These are phyloP conservation scores for Apiotrichum porosum DNA, from an alignment of 1,284 basidiomycete genomes.

Conservation along the genomic window DNA sequence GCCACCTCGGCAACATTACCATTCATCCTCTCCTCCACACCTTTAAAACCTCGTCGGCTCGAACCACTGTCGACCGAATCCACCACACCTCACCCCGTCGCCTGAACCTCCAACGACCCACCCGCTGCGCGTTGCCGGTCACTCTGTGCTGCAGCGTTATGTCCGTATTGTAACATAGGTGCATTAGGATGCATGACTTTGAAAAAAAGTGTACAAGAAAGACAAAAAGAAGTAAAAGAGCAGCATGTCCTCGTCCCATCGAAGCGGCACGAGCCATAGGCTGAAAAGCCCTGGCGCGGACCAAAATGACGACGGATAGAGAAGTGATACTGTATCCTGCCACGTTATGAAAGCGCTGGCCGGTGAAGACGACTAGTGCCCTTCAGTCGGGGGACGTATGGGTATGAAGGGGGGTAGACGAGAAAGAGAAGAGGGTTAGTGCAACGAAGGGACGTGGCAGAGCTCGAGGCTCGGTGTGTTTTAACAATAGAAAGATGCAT, in stretches of 20 bases:
- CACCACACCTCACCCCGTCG: background rate
- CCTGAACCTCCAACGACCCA: background rate
- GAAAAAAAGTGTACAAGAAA: background rate
- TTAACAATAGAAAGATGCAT: conserved; percentile 13
- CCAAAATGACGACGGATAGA: conserved; percentile 46
- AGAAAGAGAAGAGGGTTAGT: conserved; percentile 1
- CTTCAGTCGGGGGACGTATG: conserved; percentile 36
- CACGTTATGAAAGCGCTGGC: conserved; percentile 32
- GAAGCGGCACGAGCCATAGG: conserved; percentile 34
- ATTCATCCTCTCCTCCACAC: too few relatives aligned
- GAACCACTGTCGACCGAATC: too few relatives aligned
- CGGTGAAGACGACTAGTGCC: conserved; percentile 27
- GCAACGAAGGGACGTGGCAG: background rate
- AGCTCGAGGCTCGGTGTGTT: background rate
- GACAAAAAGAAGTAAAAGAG: background rate
- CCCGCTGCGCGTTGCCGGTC: background rate
- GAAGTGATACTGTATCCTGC: conserved; percentile 28
- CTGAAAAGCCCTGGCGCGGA: conserved; percentile 14
- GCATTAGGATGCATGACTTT: too few relatives aligned
- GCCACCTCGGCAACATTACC: too few relatives aligned
- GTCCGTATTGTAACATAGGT: too few relatives aligned
- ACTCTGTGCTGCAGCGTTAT: too few relatives aligned
- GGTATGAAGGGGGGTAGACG: background rate
- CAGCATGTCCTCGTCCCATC: conserved; percentile 34
- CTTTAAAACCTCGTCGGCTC: too few relatives aligned